A percentile compares a stretch with the other conserved stretches of the same genome.
These are phyloP conservation scores for Claviceps paspali DNA, from an alignment of 2,329 filamentous ascomycete species.

Conservation along the genomic window DNA sequence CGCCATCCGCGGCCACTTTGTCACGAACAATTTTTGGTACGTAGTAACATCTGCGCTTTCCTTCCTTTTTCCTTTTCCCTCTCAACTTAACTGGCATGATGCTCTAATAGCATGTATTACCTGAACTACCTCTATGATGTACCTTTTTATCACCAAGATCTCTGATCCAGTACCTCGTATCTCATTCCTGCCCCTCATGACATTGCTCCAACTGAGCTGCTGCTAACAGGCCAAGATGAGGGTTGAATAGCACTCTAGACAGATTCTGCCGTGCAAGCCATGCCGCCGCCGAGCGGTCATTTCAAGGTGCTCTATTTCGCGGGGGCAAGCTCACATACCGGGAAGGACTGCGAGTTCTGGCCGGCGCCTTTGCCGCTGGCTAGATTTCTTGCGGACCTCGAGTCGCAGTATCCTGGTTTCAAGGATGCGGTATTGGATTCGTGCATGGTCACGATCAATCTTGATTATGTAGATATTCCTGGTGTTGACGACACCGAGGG, in stretches of 20 bases:
- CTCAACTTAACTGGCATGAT: constrained; percentile 28
- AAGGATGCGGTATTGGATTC: constrained; percentile 51
- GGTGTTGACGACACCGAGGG: constrained; percentile 24
- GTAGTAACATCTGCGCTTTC: too few relatives aligned
- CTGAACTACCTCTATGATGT: constrained; percentile 37
- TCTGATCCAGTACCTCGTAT: constrained; percentile 34
- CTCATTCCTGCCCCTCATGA: constrained; percentile 3
- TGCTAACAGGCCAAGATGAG: not conserved
- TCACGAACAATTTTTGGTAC: too few relatives aligned
- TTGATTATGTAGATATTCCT: constrained; percentile 62
- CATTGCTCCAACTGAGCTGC: not conserved
- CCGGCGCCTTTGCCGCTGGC: constrained; percentile 48
- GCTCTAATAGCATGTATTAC: constrained; percentile 42
- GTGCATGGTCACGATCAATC: constrained; percentile 64
- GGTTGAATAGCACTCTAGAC: too few relatives aligned
- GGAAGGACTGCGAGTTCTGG: constrained; percentile 49
- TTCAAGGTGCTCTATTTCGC: constrained; percentile 79
- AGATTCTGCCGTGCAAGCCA: too few relatives aligned
- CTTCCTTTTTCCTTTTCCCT: not conserved
- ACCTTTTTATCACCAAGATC: constrained; percentile 55
- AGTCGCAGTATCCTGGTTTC: constrained; percentile 56
- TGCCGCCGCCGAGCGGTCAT: constrained; percentile 36
- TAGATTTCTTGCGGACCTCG: constrained; percentile 51
- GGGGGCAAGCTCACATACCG: constrained; percentile 53
- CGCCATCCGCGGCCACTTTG: too few relatives aligned